phyloP scores from a whole-genome alignment of 2,329 filamentous ascomycete species.

The Talaromyces islandicus region DNA sequence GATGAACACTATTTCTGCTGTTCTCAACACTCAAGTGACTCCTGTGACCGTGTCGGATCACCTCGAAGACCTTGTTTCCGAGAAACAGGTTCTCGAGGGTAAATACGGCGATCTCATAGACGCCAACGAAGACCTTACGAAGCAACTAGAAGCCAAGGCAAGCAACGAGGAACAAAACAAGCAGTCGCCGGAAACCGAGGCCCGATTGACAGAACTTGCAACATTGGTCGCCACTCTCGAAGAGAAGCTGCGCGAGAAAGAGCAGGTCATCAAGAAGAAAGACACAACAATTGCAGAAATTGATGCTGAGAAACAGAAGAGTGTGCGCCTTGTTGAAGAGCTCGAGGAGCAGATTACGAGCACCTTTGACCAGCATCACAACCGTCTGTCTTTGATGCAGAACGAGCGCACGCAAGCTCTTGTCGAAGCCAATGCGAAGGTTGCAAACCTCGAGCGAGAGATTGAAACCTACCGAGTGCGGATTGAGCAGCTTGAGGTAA shows the following conservation, averaged over 20 bases:
- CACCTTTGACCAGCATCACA: constrained; percentile 93
- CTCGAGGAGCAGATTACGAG: constrained; percentile 92
- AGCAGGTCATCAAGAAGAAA: constrained; percentile 41
- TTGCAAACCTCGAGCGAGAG: constrained; percentile 59
- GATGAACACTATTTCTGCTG: constrained; percentile 51
- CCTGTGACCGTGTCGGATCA: constrained; percentile 56
- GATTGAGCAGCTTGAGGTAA: constrained; percentile 71
- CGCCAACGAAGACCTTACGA: constrained; percentile 32
- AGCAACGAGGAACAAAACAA: constrained; percentile 30
- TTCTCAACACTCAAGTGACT: constrained; percentile 44
- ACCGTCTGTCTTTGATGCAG: constrained; percentile 77
- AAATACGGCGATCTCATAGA: constrained; percentile 38
- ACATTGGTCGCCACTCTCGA: constrained; percentile 42
- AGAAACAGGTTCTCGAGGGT: constrained; percentile 37
- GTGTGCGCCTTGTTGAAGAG: constrained; percentile 85
- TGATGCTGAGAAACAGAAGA: constrained; percentile 73
- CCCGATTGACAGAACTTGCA: constrained; percentile 52
- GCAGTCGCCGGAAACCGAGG: constrained; percentile 42
- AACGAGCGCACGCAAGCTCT: constrained; percentile 68
- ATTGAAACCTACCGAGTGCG: constrained; percentile 50
- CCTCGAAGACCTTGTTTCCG: constrained; percentile 48
- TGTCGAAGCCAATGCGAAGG: constrained; percentile 68
- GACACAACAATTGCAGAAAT: constrained; percentile 45
- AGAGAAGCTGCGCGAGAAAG: constrained; percentile 39
- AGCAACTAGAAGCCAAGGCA: constrained; percentile 31